Evolutionary conservation across 495 filamentous ascomycete genomes (phyloP).

Genomic region (Diplogelasinospora grovesii): DNA sequence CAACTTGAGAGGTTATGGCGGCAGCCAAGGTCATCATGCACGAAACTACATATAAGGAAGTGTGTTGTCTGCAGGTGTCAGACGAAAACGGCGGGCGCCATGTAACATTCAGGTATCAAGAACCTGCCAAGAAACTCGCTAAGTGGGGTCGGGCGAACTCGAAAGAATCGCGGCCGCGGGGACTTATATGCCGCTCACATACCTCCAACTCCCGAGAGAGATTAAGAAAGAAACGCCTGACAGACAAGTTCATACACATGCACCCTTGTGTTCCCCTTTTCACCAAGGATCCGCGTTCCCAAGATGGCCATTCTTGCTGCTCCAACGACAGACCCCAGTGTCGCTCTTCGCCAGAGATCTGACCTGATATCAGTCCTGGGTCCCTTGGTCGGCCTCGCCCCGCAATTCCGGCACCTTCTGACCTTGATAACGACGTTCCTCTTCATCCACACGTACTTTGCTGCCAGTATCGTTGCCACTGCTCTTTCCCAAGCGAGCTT

Average conservation of each 20-base stretch:
- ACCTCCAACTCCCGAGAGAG: neutral
- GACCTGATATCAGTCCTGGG: conserved; percentile 14
- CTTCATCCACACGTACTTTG: conserved; percentile 18
- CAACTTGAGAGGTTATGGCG: neutral
- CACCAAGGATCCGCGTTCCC: conserved; percentile 1
- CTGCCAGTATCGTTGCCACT: conserved; percentile 13
- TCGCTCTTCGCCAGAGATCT: conserved; percentile 15
- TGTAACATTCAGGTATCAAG: too few relatives aligned
- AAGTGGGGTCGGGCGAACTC: neutral
- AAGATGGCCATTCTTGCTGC: conserved; percentile 27
- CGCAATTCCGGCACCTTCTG: conserved; percentile 27
- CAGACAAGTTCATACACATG: neutral
- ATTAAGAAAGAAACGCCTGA: too few relatives aligned
- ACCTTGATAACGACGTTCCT: conserved; percentile 17
- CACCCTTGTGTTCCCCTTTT: neutral
- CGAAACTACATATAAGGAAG: too few relatives aligned
- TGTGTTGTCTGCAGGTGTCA: too few relatives aligned
- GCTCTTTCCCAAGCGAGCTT: conserved; percentile 10
- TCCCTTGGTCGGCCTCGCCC: conserved; percentile 20
- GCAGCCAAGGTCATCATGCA: too few relatives aligned
- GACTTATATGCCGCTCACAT: neutral
- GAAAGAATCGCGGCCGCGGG: neutral
- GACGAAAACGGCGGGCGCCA: too few relatives aligned
- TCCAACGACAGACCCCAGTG: conserved; percentile 21
- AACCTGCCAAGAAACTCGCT: neutral